These are phyloP conservation scores for Amanita muscaria DNA, from an alignment of 768 basidiomycete species.

Conservation along the genomic window DNA sequence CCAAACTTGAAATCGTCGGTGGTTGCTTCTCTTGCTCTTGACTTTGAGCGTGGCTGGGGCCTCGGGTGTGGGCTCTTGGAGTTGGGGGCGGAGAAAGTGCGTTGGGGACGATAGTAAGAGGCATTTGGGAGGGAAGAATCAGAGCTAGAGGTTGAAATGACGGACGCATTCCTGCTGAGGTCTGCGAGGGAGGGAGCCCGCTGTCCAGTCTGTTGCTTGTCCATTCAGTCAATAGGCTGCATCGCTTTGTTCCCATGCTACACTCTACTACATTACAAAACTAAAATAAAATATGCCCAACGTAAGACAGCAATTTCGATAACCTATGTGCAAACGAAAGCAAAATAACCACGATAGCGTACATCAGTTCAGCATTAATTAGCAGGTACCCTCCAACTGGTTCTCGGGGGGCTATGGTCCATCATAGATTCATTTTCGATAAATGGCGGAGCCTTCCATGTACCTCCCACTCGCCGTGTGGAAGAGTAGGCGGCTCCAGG, in stretches of 20 bases:
- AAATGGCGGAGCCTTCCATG: slow-evolving; percentile 30
- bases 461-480: slow-evolving; percentile 45
- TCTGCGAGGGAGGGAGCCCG: slow-evolving; percentile 44
- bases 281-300: neutral
- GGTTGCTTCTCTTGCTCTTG: slow-evolving; percentile 26
- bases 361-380: slow-evolving; percentile 11
- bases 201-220: too few species aligned
- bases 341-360: slow-evolving; percentile 15
- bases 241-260: neutral
- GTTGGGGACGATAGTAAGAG: slow-evolving; percentile 44
- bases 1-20: slow-evolving; percentile 68
- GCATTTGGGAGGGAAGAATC: slow-evolving; percentile 37
- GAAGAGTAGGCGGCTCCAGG: slow-evolving; percentile 42
- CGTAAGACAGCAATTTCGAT: neutral
- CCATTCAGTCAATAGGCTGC: too few species aligned
- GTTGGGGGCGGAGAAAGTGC: slow-evolving; percentile 60
- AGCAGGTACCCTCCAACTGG: slow-evolving; percentile 22
- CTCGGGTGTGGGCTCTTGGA: slow-evolving; percentile 35
- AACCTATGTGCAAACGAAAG: slow-evolving; percentile 10
- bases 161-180: slow-evolving; percentile 69
- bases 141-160: slow-evolving; percentile 61
- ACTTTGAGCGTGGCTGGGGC: slow-evolving; percentile 32
- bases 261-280: neutral
- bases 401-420: slow-evolving; percentile 22
- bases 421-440: slow-evolving; percentile 15